Evolutionary conservation across 2,329 filamentous ascomycete genomes (phyloP), one percentile per base, ranked within the genome.

Genomic region (Hypoxylon sp.): DNA sequence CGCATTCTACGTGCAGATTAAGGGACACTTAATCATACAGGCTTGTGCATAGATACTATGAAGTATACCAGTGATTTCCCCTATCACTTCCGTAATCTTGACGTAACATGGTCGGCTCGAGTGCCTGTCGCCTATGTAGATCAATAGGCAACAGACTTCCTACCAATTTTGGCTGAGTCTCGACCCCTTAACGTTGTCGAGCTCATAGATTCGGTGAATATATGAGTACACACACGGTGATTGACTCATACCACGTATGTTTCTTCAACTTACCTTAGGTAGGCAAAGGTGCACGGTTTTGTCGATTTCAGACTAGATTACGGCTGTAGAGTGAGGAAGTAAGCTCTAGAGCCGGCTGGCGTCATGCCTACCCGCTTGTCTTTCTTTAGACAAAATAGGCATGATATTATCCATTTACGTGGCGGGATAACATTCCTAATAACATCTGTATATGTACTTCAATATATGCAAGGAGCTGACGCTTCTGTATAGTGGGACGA

Each of bases 21-120:
- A 38, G 57, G 57, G 49, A 17, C 60, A 65, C 41, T 56, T 67
- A 67, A 67, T 69, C 56, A 67, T 62, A 67, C 60, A 70, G 57
- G 62, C 57, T 67, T 67, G 60, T 64, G 23, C 48, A 56, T 49
- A 61, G 41, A 63, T 32, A 49, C n/a, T 34, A 11, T 19, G 46
- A 10, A 57, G 10, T 53, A 30, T 50, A 45, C 28, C 23, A 21
- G 43, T 63, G 59, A 56, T 48, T 43, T 43, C 43, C n/a, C n/a
- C 41, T 50, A 45, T 30, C 9, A 30, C 28, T 30, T 30, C 28
- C 43, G 38, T 21, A 23, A 28, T 43, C n/a, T 49, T n/a, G 17
- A 46, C 43, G 14, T 58, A 13, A 19, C 25, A n/a, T 23, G n/a
- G 7, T 34, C 2, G 11, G 17, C 32, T 46, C 14, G 53, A 56